Percentiles rank a stretch among this genome's conserved stretches.
Conservation (phyloP, 139 green algal species). For the Chlamydomonas incerta region DNA sequence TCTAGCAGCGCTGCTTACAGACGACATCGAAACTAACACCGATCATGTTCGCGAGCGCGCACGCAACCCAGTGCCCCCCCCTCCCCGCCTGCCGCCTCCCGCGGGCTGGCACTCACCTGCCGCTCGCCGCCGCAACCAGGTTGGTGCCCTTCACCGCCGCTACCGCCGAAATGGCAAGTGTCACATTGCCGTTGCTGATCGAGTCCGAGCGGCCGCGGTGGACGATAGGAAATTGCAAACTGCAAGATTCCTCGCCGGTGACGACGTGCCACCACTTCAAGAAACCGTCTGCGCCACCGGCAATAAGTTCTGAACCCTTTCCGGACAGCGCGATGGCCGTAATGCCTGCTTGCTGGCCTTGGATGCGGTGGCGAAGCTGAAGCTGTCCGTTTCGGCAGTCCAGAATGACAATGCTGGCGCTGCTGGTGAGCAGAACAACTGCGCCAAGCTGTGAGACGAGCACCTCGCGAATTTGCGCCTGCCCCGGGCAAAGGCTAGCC, state of each 20-base stretch:
- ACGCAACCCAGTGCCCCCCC: no score
- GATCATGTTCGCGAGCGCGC: no score
- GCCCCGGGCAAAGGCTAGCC: background rate
- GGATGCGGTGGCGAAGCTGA: constrained; percentile 39
- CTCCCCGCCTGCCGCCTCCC: background rate
- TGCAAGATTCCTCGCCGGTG: constrained; percentile 53
- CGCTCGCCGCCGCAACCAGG: constrained; percentile 55
- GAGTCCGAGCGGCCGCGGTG: constrained; percentile 9
- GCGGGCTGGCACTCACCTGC: constrained; percentile 38
- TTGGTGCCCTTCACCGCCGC: constrained; percentile 42
- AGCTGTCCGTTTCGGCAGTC: constrained; percentile 27
- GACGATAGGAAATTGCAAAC: constrained; percentile 52
- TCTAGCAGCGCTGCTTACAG: no score
- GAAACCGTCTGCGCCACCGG: constrained; percentile 56
- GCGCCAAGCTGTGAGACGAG: constrained; percentile 21
- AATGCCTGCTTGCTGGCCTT: constrained; percentile 36
- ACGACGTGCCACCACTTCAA: constrained; percentile 69
- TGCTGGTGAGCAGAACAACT: constrained; percentile 3
- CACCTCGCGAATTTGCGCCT: constrained; percentile 2
- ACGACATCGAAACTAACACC: no score
- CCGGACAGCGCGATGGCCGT: constrained; percentile 52
- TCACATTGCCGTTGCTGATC: constrained; percentile 33
- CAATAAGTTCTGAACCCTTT: constrained; percentile 48
- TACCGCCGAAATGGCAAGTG: constrained; percentile 50
- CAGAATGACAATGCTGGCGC: background rate